Evolutionary conservation across 345 rosid species (phyloP), one percentile per base, ranked within the genome.

Genomic region (Eucalyptus sp.): DNA sequence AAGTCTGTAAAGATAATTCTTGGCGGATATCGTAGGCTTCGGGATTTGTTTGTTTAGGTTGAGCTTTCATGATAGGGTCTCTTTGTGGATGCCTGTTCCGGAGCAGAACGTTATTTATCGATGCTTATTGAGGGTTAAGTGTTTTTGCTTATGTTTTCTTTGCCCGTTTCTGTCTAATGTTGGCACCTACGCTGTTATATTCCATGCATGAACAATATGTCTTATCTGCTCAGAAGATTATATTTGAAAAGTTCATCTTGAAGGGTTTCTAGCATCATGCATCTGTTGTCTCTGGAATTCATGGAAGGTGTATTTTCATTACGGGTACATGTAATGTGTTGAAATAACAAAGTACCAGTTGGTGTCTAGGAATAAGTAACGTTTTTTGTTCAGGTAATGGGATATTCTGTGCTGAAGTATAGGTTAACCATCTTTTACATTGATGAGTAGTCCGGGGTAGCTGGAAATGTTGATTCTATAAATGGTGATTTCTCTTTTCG

Each of bases 401-500:
- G 76, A 64, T 64, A n/a, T 64, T 64, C 76, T 64, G 14, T 64
- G 41, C 76, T 64, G 76, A 76, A 71, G 84, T 76, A 8, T 22
- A 20, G 14, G 14, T 76, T 76, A 76, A 41, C 29, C 48, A 20
- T 86, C 60, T 29, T 86, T 86, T 86, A 86, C 87, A 50, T 86
- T 87, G 37, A 18, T 52, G 31, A 9, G 49, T 43, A 87, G 33
- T 44, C 68, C 13, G n/a, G 88, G 79, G 49, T 41, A 29, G 88
- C 37, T 54, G 49, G 51, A 56, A 33, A 24, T 22, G 49, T 25
- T 25, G 88, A 48, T 87, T 87, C 44, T 50, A 86, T 50, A 5
- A 50, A 33, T 92, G 89, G 90, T 89, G 92, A 60, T 87, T 87
- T 90, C 64, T 52, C 88, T 91, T 43, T 83, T n/a, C 50, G 27